A percentile compares a stretch with the other conserved stretches of the same genome.
Evolutionary conservation across 768 basidiomycete genomes (phyloP).

Genomic region (Termitomyces sp.): DNA sequence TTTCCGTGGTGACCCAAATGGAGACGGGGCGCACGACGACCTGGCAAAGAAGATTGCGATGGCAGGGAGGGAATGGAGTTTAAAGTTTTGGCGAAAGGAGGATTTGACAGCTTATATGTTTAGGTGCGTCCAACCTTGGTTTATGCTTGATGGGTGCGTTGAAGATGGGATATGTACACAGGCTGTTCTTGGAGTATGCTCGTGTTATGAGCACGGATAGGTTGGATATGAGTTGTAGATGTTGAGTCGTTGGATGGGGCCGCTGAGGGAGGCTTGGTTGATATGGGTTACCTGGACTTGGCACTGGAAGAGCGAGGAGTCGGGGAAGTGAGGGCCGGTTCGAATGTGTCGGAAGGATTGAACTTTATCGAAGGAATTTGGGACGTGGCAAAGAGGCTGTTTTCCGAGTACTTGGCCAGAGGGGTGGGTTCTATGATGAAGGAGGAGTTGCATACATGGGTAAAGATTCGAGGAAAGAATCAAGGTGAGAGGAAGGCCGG

Average conservation of each 20-base stretch:
- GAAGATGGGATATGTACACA: slow-evolving; percentile 12
- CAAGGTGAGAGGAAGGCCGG: too few relatives aligned
- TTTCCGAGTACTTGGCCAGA: too few relatives aligned
- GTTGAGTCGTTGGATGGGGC: background rate
- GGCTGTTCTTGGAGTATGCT: slow-evolving; percentile 51
- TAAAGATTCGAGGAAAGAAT: too few relatives aligned
- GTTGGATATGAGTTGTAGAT: slow-evolving; percentile 32
- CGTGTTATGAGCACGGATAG: slow-evolving; percentile 47
- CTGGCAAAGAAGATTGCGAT: slow-evolving; percentile 54
- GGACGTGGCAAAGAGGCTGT: too few relatives aligned
- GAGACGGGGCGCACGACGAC: slow-evolving; percentile 30
- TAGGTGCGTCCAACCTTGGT: slow-evolving; percentile 29
- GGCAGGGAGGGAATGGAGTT: slow-evolving; percentile 55
- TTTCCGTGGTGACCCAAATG: background rate
- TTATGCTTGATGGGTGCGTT: too few relatives aligned
- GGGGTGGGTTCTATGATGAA: too few relatives aligned
- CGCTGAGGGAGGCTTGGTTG: background rate
- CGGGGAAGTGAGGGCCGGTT: too few relatives aligned
- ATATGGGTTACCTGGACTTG: too few relatives aligned
- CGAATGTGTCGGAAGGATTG: too few relatives aligned
- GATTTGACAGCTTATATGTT: slow-evolving; percentile 58
- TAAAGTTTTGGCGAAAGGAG: slow-evolving; percentile 53
- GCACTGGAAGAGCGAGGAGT: too few relatives aligned
- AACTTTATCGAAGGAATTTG: too few relatives aligned
- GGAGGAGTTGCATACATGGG: too few relatives aligned